Evolutionary conservation across 1,284 basidiomycete species (phyloP), one percentile per base, ranked within the genome.

Genomic region (Cystobasidiaceae sp.): DNA sequence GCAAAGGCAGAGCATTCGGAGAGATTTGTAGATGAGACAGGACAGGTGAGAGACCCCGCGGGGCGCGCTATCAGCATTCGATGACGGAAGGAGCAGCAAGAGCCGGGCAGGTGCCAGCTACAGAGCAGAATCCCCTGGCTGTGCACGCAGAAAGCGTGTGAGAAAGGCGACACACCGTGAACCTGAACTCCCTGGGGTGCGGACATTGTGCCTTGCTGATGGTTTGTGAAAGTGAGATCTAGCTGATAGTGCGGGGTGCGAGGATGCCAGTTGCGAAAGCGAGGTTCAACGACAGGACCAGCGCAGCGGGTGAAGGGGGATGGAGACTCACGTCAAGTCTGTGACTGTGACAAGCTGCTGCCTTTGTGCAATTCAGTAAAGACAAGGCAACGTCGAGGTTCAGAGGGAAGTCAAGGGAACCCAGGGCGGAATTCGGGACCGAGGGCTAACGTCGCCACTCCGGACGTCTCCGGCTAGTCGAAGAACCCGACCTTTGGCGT

Each of bases 121-220:
- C 21, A 46, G 11, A 17, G 27, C 15, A 23, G 39, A n/a, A n/a
- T n/a, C 27, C 17, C 33, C 25, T 8, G 3, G 27, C 1, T 28
- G 5, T 3, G 33, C 13, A 27, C 15, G 19, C 3, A 49, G 45
- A 5, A 27, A 8, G 15, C 37, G 39, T 2, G 60, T 27, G 8
- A 9, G 23, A 48, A 4, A 50, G 28, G 8, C 30, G 19, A 37
- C 50, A 15, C 39, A 67, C 65, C 65, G 34, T 52, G 39, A n/a
- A 67, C 58, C 27, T 67, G 57, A 21, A 67, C 65, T 15, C 65
- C 65, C 33, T 60, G 50, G n/a, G 65, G 65, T 9, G 49, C 37
- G 15, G 65, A 67, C 58, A 66, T 66, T 23, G 65, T 46, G 30
- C n/a, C 23, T 43, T 54, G 27, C 13, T 34, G 49, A 7, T 13